Evolutionary conservation across 2,329 filamentous ascomycete genomes (phyloP), one percentile per base, ranked within the genome.

Genomic region (Neospermospora avenae): DNA sequence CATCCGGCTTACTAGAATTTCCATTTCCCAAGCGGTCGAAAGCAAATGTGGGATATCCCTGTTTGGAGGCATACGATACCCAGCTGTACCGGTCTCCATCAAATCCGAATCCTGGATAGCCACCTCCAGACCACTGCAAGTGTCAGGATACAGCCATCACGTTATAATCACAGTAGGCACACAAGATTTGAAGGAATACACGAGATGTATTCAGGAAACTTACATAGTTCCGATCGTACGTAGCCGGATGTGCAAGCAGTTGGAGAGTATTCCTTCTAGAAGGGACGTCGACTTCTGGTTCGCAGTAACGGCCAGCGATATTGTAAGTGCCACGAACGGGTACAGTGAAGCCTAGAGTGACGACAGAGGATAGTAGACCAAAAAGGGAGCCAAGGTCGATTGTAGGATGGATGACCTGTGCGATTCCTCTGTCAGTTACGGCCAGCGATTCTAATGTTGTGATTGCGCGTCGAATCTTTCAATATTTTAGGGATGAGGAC

Each of bases 1-100:
- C 61, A 60, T 72, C 66, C 18, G 71, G 68, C 52, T 69, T 69
- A 14, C 63, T 53, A 2, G 63, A 65, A 14, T 55, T 46, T 2
- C 67, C 68, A 55, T 65, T 67, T 11, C 69, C 69, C 11, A 69
- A 60, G 34, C 65, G 63, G 49, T 70, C 67, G 55, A 69, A 67
- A 8, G 68, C 56, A 35, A 70, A 60, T 16, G 68, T 69, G 44
- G 66, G 65, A 44, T 66, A 69, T 7, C 68, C 68, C 37, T 60
- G 48, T 18, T 57, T 51, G 11, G 66, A 66, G 11, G 68, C 67
- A 53, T 61, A 60, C 5, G 52, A 28, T 4, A 66, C 58, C 67
- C 64, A 70, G 53, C 57, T 61, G 57, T 69, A 70, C 28, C 45
- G 34, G 13, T 60, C 45, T n/a, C 56, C 61, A 42, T 66, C 35